These are phyloP conservation scores for Colletotrichum karsti DNA, from an alignment of 2,329 filamentous ascomycete genomes.

Conservation along the genomic window DNA sequence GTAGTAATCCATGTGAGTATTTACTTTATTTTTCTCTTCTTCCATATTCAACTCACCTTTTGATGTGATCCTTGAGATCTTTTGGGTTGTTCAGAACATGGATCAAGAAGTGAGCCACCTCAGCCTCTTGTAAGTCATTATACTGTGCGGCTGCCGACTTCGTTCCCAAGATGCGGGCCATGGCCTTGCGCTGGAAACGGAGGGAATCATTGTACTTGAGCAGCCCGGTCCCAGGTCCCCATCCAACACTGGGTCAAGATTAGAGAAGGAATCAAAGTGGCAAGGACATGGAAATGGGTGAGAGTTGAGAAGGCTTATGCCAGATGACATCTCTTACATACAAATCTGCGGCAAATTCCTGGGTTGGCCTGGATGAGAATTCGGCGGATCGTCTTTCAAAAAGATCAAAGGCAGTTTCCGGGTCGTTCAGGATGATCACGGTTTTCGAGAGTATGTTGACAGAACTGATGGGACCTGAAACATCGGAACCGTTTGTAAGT, in stretches of 20 bases:
- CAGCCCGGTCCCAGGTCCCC: slow-evolving; percentile 43
- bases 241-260: slow-evolving; percentile 37
- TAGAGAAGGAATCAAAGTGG: too few species aligned
- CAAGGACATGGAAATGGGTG: too few species aligned
- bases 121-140: slow-evolving; percentile 49
- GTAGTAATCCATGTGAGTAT: slow-evolving; percentile 31
- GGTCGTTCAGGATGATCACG: slow-evolving; percentile 49
- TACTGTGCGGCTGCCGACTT: slow-evolving; percentile 47
- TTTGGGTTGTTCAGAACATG: slow-evolving; percentile 47
- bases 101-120: slow-evolving; percentile 52
- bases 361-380: slow-evolving; percentile 42
- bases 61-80: slow-evolving; percentile 48
- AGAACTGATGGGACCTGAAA: slow-evolving; percentile 35
- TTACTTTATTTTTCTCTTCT: background rate
- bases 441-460: slow-evolving; percentile 48
- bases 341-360: slow-evolving; percentile 44
- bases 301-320: background rate
- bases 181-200: slow-evolving; percentile 51
- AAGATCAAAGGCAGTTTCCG: slow-evolving; percentile 43
- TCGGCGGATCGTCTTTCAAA: slow-evolving; percentile 42
- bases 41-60: slow-evolving; percentile 35
- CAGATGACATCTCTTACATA: slow-evolving; percentile 36
- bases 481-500: too few species aligned
- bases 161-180: slow-evolving; percentile 52
- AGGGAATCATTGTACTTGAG: slow-evolving; percentile 45